Base-by-base conservation (phyloP, 352 stramenopile species). In the Phytophthora citrophthora region DNA sequence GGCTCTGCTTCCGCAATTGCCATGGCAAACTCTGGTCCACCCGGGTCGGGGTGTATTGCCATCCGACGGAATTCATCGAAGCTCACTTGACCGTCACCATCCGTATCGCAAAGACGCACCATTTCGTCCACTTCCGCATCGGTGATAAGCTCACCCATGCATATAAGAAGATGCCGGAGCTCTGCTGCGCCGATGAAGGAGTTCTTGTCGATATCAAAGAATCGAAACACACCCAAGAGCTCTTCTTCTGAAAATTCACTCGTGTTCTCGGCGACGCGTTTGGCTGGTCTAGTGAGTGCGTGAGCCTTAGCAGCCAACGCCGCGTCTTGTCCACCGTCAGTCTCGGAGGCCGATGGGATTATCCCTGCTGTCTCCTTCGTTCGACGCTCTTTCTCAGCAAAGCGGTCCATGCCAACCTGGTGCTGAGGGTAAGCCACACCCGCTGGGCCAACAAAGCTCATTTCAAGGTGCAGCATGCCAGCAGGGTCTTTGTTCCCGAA, bases 101-200 rank as follows among this genome's bases (percentile, higher is more conserved):
- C 94, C 3, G 68, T 73, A 70, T 98, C 95, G 29, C 97, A 92
- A 61, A 99, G 88, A 39, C 81, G 77, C 47, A 98, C 90, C 94
- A 98, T 98, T 73, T 91, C 84, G 54, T 97, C 88, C 9, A 97
- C 77, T 53, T 98, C 95, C 50, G 97, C 94, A 60, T 98, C 94
- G 5, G 94, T 98, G 53, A 98, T 94, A 41, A 98, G 84, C 68
- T 98, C 94, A 29, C 95, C 95, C 94, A 98, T 98, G 66, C 94
- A 98, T 34, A 98, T 93, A 1, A 98, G 75, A 48, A 98, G 83
- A 64, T 98, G 95, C 0, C 93, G 83, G 8, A 98, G 80, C 61
- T 99, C 95, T 1, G 89, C 81, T 15, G 94, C 93, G 11, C 94
- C 91, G 43, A 98, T 93, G 66, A 96, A 97, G 11, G 83, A 85